Conservation (phyloP, 2,329 filamentous ascomycete species). For the Fusarium guadeloupense region DNA sequence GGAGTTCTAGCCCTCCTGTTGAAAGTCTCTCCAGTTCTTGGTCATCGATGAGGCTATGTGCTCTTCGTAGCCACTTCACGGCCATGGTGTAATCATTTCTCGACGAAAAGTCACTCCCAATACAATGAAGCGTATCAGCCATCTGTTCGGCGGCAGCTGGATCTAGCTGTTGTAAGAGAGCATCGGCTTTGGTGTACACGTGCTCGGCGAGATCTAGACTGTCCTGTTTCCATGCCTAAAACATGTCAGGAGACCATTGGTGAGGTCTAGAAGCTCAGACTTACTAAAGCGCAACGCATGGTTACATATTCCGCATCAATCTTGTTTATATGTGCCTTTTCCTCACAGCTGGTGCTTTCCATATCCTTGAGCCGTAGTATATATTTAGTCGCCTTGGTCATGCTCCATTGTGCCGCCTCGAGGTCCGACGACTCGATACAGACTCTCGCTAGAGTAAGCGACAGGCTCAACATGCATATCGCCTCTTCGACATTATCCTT, state of each 20-base stretch:
- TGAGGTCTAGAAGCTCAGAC: slow-evolving; percentile 29
- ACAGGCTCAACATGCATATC: slow-evolving; percentile 70
- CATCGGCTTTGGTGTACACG: slow-evolving; percentile 71
- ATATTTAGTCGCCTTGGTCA: slow-evolving; percentile 72
- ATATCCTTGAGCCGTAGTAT: slow-evolving; percentile 41
- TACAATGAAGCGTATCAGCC: slow-evolving; percentile 74
- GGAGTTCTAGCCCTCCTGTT: slow-evolving; percentile 69
- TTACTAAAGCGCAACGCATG: slow-evolving; percentile 72
- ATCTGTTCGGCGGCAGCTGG: slow-evolving; percentile 66
- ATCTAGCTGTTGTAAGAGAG: slow-evolving; percentile 53
- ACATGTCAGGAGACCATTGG: slow-evolving; percentile 25
- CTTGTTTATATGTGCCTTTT: slow-evolving; percentile 34
- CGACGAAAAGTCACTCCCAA: slow-evolving; percentile 69
- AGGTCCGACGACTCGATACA: slow-evolving; percentile 62
- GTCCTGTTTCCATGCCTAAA: slow-evolving; percentile 78
- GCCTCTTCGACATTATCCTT: slow-evolving; percentile 49
- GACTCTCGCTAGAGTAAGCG: slow-evolving; percentile 70
- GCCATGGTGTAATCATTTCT: slow-evolving; percentile 65
- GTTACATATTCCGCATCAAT: slow-evolving; percentile 71
- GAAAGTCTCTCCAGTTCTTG: slow-evolving; percentile 66
- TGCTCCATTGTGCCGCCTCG: slow-evolving; percentile 65
- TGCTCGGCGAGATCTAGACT: slow-evolving; percentile 81
- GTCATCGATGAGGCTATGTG: slow-evolving; percentile 65
- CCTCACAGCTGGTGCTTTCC: not conserved
- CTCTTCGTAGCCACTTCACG: slow-evolving; percentile 77